Conservation (phyloP, 495 filamentous ascomycete species). For the Aspergillus saccharolyticus region DNA sequence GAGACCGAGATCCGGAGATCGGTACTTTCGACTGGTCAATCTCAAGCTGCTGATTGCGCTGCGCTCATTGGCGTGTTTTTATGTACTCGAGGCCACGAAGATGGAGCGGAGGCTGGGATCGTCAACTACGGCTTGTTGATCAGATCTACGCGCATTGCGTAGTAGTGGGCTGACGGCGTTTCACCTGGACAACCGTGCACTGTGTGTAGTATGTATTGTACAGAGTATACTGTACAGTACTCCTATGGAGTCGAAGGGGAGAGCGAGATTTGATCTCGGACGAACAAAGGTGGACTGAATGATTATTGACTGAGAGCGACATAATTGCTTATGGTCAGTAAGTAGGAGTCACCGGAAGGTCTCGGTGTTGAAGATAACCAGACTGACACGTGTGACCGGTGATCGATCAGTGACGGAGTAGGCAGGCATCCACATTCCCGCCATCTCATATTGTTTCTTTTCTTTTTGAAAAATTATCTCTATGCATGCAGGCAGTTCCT, state of each 20-base stretch:
- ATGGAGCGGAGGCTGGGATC: background rate
- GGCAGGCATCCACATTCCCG: background rate
- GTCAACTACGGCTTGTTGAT: background rate
- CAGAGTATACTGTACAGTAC: too few species aligned
- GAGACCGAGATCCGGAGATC: background rate
- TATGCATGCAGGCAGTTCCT: slow-evolving; percentile 1
- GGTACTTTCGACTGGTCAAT: background rate
- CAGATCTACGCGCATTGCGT: background rate
- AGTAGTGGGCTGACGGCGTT: background rate
- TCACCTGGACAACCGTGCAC: background rate
- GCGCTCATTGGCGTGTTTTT: background rate
- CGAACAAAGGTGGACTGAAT: too few species aligned
- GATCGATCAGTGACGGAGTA: background rate
- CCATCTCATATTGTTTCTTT: too few species aligned
- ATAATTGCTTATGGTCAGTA: too few species aligned
- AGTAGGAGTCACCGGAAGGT: too few species aligned
- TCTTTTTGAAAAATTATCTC: too few species aligned
- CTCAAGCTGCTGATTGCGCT: background rate
- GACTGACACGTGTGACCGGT: slow-evolving; percentile 1
- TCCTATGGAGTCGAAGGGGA: too few species aligned
- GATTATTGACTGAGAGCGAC: too few species aligned
- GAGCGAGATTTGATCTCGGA: too few species aligned
- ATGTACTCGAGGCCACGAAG: background rate
- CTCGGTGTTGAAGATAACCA: background rate
- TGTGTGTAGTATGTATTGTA: too few species aligned